Base-by-base conservation (phyloP, 176 grass and related monocot genomes). In the Dactylis glomerata region DNA sequence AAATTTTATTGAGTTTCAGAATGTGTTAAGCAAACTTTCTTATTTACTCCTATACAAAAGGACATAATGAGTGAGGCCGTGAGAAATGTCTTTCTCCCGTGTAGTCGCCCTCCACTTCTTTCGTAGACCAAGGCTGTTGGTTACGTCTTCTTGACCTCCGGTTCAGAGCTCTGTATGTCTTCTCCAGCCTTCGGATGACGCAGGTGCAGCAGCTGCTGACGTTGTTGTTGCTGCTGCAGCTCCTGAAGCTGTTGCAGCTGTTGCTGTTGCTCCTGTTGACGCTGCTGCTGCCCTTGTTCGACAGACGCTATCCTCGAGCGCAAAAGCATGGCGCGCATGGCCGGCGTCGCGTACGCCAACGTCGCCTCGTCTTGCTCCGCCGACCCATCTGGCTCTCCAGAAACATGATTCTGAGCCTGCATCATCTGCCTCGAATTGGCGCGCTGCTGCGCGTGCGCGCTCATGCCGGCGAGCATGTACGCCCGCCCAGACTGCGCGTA, bases 271-370 rank as follows among this genome's bases (percentile, higher is more conserved):
- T n/a, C n/a, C n/a, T n/a, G n/a, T n/a, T n/a, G n/a, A n/a, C n/a
- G 41, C 41, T 42, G 7, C 41, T 42, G 8, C 65, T 41, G 65
- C 86, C 23, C 44, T 27, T 78, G 38, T 33, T 28, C 42, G 0
- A 46, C 67, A 1, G 67, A 33, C 26, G 20, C 65, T 34, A 0
- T 4, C 6, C 36, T 56, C 20, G 87, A 84, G 19, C 81, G 81
- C 75, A 84, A 6, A 34, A 84, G 81, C 87, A 88, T 84, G 52
- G 73, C 64, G 41, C 64, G 86, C 86, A 88, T 88, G 7, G 86
- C 86, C 41, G 80, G 80, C 52, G 86, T 88, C 64, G 64, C 52
- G 65, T 79, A 88, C 40, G 86, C 62, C 41, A 42, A 0, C 8
- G 52, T 23, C 66, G 5, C 52, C 19, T 55, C 26, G 47, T 24